These are phyloP conservation scores for Pichia thaimueangensis DNA, from an alignment of 805 yeast species.

Conservation along the genomic window DNA sequence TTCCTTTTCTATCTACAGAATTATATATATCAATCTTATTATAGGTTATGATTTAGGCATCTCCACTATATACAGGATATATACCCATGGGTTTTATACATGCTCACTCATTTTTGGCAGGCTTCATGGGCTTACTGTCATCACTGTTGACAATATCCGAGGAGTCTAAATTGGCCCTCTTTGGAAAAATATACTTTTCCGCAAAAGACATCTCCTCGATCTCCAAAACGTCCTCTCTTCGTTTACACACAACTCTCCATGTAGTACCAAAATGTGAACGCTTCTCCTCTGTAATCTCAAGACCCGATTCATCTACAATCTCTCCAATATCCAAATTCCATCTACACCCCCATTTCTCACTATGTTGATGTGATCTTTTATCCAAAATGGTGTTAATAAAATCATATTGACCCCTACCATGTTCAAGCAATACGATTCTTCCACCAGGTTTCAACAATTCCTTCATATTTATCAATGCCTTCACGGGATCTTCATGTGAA, in stretches of 20 bases:
- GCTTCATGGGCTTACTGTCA: slow-evolving; percentile 7
- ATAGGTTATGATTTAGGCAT: too few species aligned
- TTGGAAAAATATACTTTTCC: slow-evolving; percentile 41
- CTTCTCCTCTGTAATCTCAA: slow-evolving; percentile 73
- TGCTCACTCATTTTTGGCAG: too few species aligned
- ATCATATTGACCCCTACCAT: slow-evolving; percentile 81
- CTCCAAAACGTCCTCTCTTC: slow-evolving; percentile 56
- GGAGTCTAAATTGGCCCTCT: slow-evolving; percentile 28
- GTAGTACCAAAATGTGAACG: slow-evolving; percentile 90
- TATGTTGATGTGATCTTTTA: slow-evolving; percentile 72
- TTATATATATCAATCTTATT: too few species aligned
- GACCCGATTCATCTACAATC: slow-evolving; percentile 73
- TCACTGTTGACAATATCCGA: slow-evolving; percentile 16
- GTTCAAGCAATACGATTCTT: slow-evolving; percentile 79
- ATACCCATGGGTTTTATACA: too few species aligned
- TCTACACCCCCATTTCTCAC: slow-evolving; percentile 92
- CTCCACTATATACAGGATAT: too few species aligned
- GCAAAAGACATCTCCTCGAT: slow-evolving; percentile 42
- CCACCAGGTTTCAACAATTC: slow-evolving; percentile 81
- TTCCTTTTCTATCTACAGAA: too few species aligned
- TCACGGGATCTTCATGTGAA: slow-evolving; percentile 90
- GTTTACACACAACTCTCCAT: slow-evolving; percentile 74
- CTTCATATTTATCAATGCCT: slow-evolving; percentile 69
- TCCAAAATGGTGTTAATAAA: slow-evolving; percentile 77
- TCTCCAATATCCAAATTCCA: slow-evolving; percentile 96